Evolutionary conservation across 495 filamentous ascomycete genomes (phyloP), one percentile per base, ranked within the genome.

Genomic region (Staphylotrichum tortipilum): DNA sequence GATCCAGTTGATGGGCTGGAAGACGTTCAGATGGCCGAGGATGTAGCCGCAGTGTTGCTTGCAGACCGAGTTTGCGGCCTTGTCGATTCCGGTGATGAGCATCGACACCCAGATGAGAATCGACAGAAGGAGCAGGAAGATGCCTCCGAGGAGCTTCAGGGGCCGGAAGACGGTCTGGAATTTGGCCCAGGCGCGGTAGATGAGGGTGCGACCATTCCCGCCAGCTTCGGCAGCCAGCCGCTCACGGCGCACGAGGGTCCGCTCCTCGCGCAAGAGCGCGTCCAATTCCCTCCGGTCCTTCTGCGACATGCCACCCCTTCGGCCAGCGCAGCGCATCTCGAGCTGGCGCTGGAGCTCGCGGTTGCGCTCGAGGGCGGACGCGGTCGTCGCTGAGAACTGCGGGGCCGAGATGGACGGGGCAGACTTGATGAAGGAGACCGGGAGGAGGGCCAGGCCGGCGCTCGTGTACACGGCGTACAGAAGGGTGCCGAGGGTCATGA

Each of bases 51-150:
- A 98, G 58, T 80, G 80, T 46, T 80, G 73, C 63, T 90, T 89
- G 80, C 92, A 98, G 54, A 92, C 65, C 0, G 89, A 95, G 68
- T 97, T 96, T 57, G 84, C 88, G 15, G 88, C 86, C 68, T 98
- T 97, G 75, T 98, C 92, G 63, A 96, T 90, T 52, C 82, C 82
- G 0, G 91, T 98, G 59, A 97, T 81, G 47, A 97, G 78, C 94
- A 97, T 98, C 24, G 85, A 91, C 8, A 83, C 75, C 81, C 88
- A 95, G 53, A 89, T 76, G 18, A 90, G 47, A 24, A 95, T 64
- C 8, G 85, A 70, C 22, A 94, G 51, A 15, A 80, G 48, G 2
- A 95, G 71, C 15, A 96, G 70, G 7, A 94, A 45, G 45, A 95
- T 76, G 15, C 92, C 94, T 12, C 86, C 84, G 21, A 96, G 56